These are phyloP conservation scores for Linnemannia exigua DNA, from an alignment of 192 early-diverging fungal genomes.

Conservation along the genomic window DNA sequence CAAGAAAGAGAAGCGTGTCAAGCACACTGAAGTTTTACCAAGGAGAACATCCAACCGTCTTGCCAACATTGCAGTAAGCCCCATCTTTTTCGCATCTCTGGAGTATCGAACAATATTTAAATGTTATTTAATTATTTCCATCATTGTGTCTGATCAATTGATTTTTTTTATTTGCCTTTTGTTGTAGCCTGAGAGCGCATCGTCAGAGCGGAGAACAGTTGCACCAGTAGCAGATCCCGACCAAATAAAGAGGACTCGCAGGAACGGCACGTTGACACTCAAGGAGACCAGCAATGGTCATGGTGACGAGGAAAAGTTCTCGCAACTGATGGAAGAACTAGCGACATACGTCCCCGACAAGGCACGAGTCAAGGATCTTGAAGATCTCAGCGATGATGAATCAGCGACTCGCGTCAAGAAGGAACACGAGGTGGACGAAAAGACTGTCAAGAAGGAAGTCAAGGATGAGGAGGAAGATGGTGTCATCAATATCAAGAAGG, in stretches of 20 bases:
- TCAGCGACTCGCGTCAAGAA: background rate
- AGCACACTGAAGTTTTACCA: conserved; percentile 24
- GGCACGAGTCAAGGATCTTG: conserved; percentile 35
- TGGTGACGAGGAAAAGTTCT: conserved; percentile 29
- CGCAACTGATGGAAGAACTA: conserved; percentile 20
- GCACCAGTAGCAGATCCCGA: background rate
- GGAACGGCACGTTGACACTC: conserved; percentile 30
- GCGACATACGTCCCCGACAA: conserved; percentile 54
- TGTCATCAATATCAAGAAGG: conserved; percentile 17
- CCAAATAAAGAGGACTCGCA: conserved; percentile 7
- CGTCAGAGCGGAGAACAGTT: background rate
- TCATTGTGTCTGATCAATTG: background rate
- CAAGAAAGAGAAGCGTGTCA: conserved; percentile 32
- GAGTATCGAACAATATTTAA: background rate
- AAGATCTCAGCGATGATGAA: conserved; percentile 27
- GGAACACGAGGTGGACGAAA: background rate
- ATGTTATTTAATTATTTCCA: no score
- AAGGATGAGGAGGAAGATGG: conserved; percentile 17
- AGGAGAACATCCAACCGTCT: conserved; percentile 36
- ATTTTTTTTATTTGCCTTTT: background rate
- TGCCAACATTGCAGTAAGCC: conserved; percentile 24
- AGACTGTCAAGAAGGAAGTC: background rate
- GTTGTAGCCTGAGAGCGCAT: background rate
- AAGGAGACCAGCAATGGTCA: conserved; percentile 35
- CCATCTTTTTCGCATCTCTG: background rate